These are phyloP conservation scores for Colletotrichum lini DNA, from an alignment of 2,329 filamentous ascomycete genomes.

Conservation along the genomic window DNA sequence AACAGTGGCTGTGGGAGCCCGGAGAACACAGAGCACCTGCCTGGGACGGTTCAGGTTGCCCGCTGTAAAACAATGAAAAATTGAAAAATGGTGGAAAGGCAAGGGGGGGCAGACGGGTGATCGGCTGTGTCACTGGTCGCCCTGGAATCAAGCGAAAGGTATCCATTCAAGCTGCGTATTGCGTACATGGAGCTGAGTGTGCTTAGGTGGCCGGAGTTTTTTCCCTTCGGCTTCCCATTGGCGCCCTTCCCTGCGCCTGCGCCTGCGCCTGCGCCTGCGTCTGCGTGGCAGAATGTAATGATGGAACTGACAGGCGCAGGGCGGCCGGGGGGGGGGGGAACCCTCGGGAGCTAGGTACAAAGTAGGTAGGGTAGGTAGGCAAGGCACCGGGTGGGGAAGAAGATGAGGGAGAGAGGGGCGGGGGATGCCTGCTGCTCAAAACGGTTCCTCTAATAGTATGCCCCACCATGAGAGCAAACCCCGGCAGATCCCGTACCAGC, in stretches of 20 bases:
- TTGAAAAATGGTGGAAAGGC: background rate
- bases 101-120: background rate
- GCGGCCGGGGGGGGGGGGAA: conserved; percentile 3
- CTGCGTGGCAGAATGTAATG: conserved; percentile 9
- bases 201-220: conserved; percentile 4
- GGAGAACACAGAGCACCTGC: too few relatives aligned
- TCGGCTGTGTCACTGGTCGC: conserved; percentile 26
- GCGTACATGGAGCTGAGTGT: conserved; percentile 10
- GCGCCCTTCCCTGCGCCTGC: conserved; percentile 14
- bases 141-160: conserved; percentile 18
- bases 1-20: background rate
- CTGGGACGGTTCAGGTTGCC: background rate
- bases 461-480: background rate
- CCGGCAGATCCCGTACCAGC: background rate
- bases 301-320: conserved; percentile 23
- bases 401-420: background rate
- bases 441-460: background rate
- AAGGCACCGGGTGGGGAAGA: conserved; percentile 19
- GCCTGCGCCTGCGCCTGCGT: conserved; percentile 7
- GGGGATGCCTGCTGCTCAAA: conserved; percentile 14
- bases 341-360: conserved; percentile 32
- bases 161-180: too few relatives aligned
- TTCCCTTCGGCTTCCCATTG: conserved; percentile 1
- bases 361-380: too few relatives aligned
- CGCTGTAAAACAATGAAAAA: background rate